Evolutionary conservation across 2,329 filamentous ascomycete species (phyloP).

Genomic region (Pseudocercospora vitis): DNA sequence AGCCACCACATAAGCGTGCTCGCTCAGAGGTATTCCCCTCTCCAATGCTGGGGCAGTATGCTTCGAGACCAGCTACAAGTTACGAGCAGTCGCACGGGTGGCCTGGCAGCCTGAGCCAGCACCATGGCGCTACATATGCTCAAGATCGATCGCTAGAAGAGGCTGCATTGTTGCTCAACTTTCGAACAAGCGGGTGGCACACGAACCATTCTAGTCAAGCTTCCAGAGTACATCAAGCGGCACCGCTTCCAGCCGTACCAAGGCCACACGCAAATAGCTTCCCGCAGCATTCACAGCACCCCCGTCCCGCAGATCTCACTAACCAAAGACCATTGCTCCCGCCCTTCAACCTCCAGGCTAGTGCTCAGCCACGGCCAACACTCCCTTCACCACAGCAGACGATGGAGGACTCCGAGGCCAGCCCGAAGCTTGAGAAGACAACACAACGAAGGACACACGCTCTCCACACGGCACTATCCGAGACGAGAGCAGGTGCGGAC

Average conservation of each 20-base stretch:
- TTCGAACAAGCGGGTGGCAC: conserved; percentile 37
- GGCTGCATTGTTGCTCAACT: conserved; percentile 49
- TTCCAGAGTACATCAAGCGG: background rate
- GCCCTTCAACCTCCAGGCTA: conserved; percentile 31
- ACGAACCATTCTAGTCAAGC: conserved; percentile 15
- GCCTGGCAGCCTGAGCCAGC: conserved; percentile 16
- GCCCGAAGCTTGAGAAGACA: conserved; percentile 14
- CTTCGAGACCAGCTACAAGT: conserved; percentile 50
- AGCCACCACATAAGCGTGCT: conserved; percentile 60
- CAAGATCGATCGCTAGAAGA: conserved; percentile 46
- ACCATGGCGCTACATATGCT: conserved; percentile 18
- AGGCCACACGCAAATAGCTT: conserved; percentile 38
- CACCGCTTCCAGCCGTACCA: conserved; percentile 7
- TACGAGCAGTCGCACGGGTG: conserved; percentile 42
- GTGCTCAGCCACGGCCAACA: conserved; percentile 15
- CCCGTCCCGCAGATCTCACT: conserved; percentile 25
- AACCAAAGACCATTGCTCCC: conserved; percentile 28
- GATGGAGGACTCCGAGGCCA: conserved; percentile 16
- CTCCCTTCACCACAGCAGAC: conserved; percentile 31
- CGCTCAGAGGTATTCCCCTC: conserved; percentile 58
- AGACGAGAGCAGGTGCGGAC: conserved; percentile 9
- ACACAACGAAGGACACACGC: background rate
- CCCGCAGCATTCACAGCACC: conserved; percentile 28
- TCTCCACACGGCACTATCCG: background rate
- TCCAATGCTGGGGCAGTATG: conserved; percentile 42